Base-by-base conservation (phyloP, 176 grass and related monocot species). In the Cymbopogon citratus region DNA sequence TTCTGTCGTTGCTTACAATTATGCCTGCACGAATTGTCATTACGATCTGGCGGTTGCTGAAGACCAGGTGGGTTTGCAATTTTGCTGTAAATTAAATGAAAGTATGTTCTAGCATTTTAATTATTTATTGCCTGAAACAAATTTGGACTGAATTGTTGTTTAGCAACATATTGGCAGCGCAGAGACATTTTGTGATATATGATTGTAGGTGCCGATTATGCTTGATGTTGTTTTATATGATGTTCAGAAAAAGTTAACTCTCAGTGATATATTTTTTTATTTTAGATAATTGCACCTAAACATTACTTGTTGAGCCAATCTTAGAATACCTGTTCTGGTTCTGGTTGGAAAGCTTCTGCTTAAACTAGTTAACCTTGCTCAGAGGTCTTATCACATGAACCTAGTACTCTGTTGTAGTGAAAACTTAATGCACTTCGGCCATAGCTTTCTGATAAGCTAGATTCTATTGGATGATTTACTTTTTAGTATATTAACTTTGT, bases 1-100 rank as follows among this genome's bases (percentile, higher is more conserved):
- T 97, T 91, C 75, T 97, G 71, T 93, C 94, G 51, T 84, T 97
- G 66, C 84, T 97, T 48, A 97, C 94, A 62, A 97, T 97, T 76
- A 93, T 97, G 94, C 94, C 88, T 59, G 91, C 94, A 74, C 86
- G 94, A 84, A 97, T 97, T 80, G 67, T 87, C 11, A 82, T 97
- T 71, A 89, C 91, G n/a, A 36, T 89, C 52, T 93, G 94, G 94
- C 87, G 85, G 74, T 29, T 97, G 77, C 86, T 97, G 48, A 91
- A 91, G 66, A 93, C 83, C 33, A 88, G 94, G 94, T 97, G 31
- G 45, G 86, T 77, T 90, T 66, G 27, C 8, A 41, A 27, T 76
- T 71, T 59, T 85, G 18, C 62, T 87, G 29, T 77, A 66, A 29
- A 82, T 15, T 82, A 38, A 66, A 66, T 78, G 48, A 33, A 28